phyloP scores from a whole-genome alignment of 2,329 filamentous ascomycete genomes.

The Hypoxylon sp. region DNA sequence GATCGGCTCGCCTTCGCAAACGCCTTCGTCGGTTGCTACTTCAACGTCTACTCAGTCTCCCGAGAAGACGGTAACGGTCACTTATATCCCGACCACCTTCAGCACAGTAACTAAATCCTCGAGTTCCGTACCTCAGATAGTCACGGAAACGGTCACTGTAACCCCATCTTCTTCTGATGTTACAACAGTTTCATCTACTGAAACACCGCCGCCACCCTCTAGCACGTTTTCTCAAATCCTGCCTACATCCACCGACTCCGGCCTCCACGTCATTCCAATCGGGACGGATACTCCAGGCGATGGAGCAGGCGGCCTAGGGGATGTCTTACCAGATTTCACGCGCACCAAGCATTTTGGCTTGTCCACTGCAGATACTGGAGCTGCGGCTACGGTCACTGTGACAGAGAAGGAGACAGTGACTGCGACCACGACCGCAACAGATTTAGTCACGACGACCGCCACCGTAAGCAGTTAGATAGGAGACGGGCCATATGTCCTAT shows the following conservation, averaged over 20 bases:
- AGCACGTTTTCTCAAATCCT: constrained; percentile 6
- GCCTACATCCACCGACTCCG: constrained; percentile 28
- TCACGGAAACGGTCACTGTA: constrained; percentile 39
- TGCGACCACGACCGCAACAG: constrained; percentile 37
- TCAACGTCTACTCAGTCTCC: constrained; percentile 15
- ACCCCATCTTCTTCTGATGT: constrained; percentile 24
- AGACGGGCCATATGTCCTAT: neutral
- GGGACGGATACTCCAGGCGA: constrained; percentile 16
- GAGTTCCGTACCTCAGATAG: constrained; percentile 22
- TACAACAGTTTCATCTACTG: constrained; percentile 4
- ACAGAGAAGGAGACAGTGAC: constrained; percentile 44
- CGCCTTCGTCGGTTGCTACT: constrained; percentile 10
- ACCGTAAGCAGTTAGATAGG: constrained; percentile 23
- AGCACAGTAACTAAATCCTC: constrained; percentile 39
- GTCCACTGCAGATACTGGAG: neutral
- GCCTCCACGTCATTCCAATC: constrained; percentile 40
- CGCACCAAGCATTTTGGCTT: constrained; percentile 25
- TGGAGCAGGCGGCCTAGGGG: neutral
- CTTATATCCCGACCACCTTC: constrained; percentile 39
- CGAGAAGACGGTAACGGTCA: constrained; percentile 34
- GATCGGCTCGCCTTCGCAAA: constrained; percentile 16
- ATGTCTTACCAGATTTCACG: constrained; percentile 1
- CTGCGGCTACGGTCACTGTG: constrained; percentile 39
- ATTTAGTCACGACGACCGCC: constrained; percentile 34
- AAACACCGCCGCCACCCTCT: constrained; percentile 6